Evolutionary conservation across 2,329 filamentous ascomycete genomes (phyloP).

Genomic region (Lasiodiplodia hormozganensis): DNA sequence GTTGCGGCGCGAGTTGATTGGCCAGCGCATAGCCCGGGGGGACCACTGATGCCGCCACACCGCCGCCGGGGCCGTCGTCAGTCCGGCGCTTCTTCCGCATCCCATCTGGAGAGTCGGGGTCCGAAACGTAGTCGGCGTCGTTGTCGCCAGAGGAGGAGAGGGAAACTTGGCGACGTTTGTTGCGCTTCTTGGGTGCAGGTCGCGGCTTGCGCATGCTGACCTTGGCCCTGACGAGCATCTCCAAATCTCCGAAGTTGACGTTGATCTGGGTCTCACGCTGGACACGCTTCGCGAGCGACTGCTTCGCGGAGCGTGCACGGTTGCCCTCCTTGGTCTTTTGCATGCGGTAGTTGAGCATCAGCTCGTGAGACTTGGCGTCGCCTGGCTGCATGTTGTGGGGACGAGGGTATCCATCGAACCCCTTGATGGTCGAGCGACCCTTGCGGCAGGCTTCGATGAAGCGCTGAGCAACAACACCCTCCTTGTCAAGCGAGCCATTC

Average conservation of each 20-base stretch:
- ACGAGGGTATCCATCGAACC: conserved; percentile 43
- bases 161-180: neutral
- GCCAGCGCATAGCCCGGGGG: neutral
- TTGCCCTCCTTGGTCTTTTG: conserved; percentile 35
- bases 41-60: neutral
- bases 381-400: conserved; percentile 32
- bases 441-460: conserved; percentile 40
- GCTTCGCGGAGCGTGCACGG: conserved; percentile 41
- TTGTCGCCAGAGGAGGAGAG: neutral
- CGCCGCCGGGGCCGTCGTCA: neutral
- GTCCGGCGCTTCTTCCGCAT: conserved; percentile 9
- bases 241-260: conserved; percentile 42
- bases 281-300: conserved; percentile 36
- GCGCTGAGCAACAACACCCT: conserved; percentile 37
- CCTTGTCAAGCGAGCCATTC: conserved; percentile 39
- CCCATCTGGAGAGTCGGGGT: neutral
- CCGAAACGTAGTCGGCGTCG: conserved; percentile 13
- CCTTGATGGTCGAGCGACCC: conserved; percentile 24
- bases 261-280: conserved; percentile 36
- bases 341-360: conserved; percentile 41
- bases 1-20: neutral
- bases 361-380: conserved; percentile 34
- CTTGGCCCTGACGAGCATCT: conserved; percentile 30
- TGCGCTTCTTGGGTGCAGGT: neutral
- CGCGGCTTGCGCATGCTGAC: conserved; percentile 4